Conservation (phyloP, 257 asterid genomes). For the Thymus mandschuricus region DNA sequence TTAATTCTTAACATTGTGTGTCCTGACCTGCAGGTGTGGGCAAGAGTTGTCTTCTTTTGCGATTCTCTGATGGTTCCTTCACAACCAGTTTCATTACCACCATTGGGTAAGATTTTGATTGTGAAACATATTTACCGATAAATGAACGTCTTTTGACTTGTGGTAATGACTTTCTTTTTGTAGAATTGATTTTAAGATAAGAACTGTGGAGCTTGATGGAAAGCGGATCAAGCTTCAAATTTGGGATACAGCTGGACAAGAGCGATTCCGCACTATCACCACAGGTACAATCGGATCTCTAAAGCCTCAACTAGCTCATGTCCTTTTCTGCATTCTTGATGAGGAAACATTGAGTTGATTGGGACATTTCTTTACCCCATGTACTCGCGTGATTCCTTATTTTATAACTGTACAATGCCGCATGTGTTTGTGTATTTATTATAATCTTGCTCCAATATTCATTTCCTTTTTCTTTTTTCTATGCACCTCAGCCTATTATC, state of each 20-base stretch:
- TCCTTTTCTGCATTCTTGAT: background rate
- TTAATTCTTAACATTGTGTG: slow-evolving; percentile 1
- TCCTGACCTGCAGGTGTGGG: slow-evolving; percentile 58
- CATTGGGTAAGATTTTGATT: slow-evolving; percentile 36
- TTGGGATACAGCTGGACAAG: slow-evolving; percentile 62
- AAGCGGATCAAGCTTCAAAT: slow-evolving; percentile 57
- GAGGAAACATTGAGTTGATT: background rate
- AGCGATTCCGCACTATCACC: slow-evolving; percentile 56
- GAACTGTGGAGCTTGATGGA: slow-evolving; percentile 56
- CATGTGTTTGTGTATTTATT: background rate
- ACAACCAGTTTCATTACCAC: slow-evolving; percentile 79
- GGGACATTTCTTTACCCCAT: slow-evolving; percentile 17
- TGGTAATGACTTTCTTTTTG: slow-evolving; percentile 5
- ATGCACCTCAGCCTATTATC: slow-evolving; percentile 45
- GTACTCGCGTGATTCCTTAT: background rate
- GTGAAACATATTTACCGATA: slow-evolving; percentile 3
- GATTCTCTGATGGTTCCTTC: slow-evolving; percentile 86
- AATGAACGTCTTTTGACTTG: slow-evolving; percentile 6
- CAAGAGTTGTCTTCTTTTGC: slow-evolving; percentile 89
- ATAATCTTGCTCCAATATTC: slow-evolving; percentile 3
- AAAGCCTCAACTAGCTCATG: background rate
- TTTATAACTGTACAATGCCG: background rate
- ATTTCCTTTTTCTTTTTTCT: background rate
- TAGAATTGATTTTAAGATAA: slow-evolving; percentile 56
- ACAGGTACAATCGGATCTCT: slow-evolving; percentile 36